Conservation (phyloP, 1,139 yeast genomes). For the Magnusiomyces ingens region DNA sequence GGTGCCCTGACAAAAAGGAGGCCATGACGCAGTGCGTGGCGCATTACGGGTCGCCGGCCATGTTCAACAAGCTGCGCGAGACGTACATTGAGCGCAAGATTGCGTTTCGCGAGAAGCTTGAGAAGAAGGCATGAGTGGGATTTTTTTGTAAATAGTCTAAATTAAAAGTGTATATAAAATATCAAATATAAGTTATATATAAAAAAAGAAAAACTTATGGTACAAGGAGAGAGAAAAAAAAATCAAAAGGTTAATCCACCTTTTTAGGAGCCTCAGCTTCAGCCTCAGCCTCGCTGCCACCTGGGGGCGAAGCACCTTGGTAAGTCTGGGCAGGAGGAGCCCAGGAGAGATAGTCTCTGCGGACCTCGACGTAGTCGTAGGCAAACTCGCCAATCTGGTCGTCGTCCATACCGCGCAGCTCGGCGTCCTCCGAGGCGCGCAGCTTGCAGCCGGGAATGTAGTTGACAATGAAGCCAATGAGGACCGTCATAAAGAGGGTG, state of each 20-base stretch:
- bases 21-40: conserved; percentile 68
- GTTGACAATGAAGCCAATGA: conserved; percentile 68
- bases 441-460: conserved; percentile 76
- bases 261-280: no score
- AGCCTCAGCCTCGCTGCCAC: not conserved
- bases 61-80: conserved; percentile 63
- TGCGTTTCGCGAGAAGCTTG: conserved; percentile 3
- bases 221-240: no score
- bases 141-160: no score
- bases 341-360: conserved; percentile 86
- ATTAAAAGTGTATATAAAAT: no score
- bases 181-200: no score
- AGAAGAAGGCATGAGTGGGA: not conserved
- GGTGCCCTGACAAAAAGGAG: conserved; percentile 50
- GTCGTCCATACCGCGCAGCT: conserved; percentile 86
- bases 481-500: conserved; percentile 67
- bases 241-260: no score
- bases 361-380: conserved; percentile 92
- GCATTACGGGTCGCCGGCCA: conserved; percentile 55
- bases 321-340: conserved; percentile 25
- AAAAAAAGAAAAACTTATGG: no score
- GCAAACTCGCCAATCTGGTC: conserved; percentile 98
- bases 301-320: conserved; percentile 6
- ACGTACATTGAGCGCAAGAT: conserved; percentile 26
- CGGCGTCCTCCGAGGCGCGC: conserved; percentile 78